These are phyloP conservation scores for Saccharomycopsis fodiens DNA, from an alignment of 805 yeast species.

Conservation along the genomic window DNA sequence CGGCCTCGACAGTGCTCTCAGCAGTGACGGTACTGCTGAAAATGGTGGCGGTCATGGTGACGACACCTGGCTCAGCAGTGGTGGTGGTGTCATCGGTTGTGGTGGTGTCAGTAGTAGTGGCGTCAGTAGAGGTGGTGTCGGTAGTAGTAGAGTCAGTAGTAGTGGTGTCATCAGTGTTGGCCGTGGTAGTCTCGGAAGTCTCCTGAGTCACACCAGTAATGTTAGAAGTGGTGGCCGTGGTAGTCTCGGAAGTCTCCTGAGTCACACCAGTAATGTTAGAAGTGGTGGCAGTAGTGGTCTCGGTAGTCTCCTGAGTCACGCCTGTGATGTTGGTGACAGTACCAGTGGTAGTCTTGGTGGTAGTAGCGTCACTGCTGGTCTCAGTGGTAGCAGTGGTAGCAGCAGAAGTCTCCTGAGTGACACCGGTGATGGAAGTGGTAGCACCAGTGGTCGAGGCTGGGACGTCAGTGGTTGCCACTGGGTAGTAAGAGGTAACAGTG, in stretches of 20 bases:
- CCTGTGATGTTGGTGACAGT: no score
- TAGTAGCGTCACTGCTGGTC: neutral
- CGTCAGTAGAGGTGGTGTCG: neutral
- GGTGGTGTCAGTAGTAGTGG: neutral
- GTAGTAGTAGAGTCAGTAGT: neutral
- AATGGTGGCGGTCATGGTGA: neutral
- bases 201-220: no score
- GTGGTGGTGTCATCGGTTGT: neutral
- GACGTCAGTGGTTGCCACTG: constrained; percentile 26
- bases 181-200: no score
- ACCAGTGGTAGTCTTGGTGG: neutral
- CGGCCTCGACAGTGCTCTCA: neutral
- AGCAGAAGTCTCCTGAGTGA: constrained; percentile 17
- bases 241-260: no score
- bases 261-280: no score
- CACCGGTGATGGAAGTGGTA: neutral
- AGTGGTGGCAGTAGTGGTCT: no score
- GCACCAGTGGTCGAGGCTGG: constrained; percentile 20
- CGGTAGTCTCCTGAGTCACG: no score
- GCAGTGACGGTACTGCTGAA: neutral
- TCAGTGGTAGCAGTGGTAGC: neutral
- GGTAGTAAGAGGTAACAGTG: constrained; percentile 21
- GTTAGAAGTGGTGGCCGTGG: no score
- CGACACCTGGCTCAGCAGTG: neutral
- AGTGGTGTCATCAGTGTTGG: neutral